A percentile compares a stretch with the other conserved stretches of the same genome.
phyloP scores from a whole-genome alignment of 1,139 yeast species.

The Lodderomyces margitis region DNA sequence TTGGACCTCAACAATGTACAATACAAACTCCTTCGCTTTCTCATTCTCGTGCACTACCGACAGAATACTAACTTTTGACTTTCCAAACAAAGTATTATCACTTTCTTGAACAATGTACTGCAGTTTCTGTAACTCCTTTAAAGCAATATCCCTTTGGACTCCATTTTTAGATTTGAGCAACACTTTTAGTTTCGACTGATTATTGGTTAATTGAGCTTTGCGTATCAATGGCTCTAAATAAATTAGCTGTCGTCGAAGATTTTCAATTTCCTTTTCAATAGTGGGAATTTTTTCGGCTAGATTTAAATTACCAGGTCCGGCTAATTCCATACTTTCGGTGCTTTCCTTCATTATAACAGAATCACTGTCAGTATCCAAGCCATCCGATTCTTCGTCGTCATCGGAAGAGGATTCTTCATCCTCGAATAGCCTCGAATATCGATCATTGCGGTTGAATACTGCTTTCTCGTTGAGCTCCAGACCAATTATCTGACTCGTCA shows the following conservation, averaged over 20 bases:
- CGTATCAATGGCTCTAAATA: constrained; percentile 64
- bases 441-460: constrained; percentile 7
- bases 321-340: constrained; percentile 26
- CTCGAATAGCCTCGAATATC: constrained; percentile 35
- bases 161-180: constrained; percentile 64
- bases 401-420: constrained; percentile 25
- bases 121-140: constrained; percentile 72
- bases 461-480: background rate
- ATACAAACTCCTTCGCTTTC: constrained; percentile 57
- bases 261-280: constrained; percentile 57
- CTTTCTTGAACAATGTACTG: constrained; percentile 82
- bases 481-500: background rate
- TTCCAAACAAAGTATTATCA: constrained; percentile 74
- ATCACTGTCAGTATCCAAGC: constrained; percentile 27
- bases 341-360: background rate
- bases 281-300: constrained; percentile 64
- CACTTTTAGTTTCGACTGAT: constrained; percentile 64
- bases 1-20: constrained; percentile 77
- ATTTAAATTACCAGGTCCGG: constrained; percentile 70
- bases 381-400: constrained; percentile 23
- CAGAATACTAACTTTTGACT: constrained; percentile 54
- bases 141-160: constrained; percentile 64
- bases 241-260: constrained; percentile 57
- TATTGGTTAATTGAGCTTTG: constrained; percentile 83
- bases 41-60: constrained; percentile 62